These are phyloP conservation scores for Apiospora malaysiana DNA, from an alignment of 2,329 filamentous ascomycete species.

Conservation along the genomic window DNA sequence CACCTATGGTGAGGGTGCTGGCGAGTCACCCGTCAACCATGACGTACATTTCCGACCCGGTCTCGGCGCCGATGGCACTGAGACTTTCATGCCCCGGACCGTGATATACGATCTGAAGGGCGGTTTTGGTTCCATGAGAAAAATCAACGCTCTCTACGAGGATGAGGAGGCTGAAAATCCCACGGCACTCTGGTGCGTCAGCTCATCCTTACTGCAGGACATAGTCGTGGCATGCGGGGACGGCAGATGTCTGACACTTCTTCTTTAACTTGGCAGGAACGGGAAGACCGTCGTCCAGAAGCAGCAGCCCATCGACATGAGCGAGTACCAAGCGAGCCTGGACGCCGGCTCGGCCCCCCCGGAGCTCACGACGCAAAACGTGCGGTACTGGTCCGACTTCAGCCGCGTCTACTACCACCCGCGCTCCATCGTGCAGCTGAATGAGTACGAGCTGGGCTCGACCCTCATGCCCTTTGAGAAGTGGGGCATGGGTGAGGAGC, in stretches of 20 bases:
- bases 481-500: slow-evolving; percentile 74
- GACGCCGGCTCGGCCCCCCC: slow-evolving; percentile 72
- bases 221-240: background rate
- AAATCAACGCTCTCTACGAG: slow-evolving; percentile 89
- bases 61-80: slow-evolving; percentile 79
- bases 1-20: slow-evolving; percentile 72
- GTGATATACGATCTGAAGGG: slow-evolving; percentile 96
- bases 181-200: slow-evolving; percentile 47
- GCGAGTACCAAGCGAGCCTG: slow-evolving; percentile 79
- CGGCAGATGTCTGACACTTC: background rate
- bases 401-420: slow-evolving; percentile 93
- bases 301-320: slow-evolving; percentile 70
- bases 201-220: background rate
- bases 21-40: slow-evolving; percentile 75
- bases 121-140: slow-evolving; percentile 85
- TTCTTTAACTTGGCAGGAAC: slow-evolving; percentile 53
- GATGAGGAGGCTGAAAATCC: slow-evolving; percentile 42
- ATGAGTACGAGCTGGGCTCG: slow-evolving; percentile 85
- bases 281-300: slow-evolving; percentile 72
- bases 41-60: slow-evolving; percentile 89
- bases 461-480: slow-evolving; percentile 82
- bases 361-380: slow-evolving; percentile 67
- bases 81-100: slow-evolving; percentile 91
- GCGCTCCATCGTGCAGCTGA: slow-evolving; percentile 82
- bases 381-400: slow-evolving; percentile 98